A percentile compares a stretch with the other conserved stretches of the same genome.
phyloP scores from a whole-genome alignment of 2,329 filamentous ascomycete genomes.

The Fusarium vanettenii region DNA sequence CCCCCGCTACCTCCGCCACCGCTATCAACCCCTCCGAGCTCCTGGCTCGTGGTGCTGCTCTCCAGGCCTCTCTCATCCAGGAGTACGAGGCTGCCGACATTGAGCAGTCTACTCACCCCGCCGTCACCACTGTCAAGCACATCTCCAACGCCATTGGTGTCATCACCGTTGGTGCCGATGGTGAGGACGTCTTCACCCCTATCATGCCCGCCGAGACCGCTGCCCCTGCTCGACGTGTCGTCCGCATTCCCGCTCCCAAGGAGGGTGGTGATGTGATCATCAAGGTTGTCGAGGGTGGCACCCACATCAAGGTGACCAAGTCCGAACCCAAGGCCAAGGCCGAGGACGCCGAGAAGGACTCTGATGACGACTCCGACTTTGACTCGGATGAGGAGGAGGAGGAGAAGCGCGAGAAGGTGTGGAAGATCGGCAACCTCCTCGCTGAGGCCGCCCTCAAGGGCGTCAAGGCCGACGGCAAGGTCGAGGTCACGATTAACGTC shows the following conservation, averaged over 20 bases:
- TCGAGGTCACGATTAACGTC: constrained; percentile 94
- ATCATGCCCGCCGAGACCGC: constrained; percentile 89
- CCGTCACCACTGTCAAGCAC: constrained; percentile 94
- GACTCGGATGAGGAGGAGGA: constrained; percentile 79
- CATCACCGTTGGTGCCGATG: constrained; percentile 70
- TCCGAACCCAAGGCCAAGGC: constrained; percentile 80
- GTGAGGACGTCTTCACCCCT: constrained; percentile 79
- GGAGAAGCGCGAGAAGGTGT: constrained; percentile 89
- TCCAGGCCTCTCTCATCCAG: constrained; percentile 93
- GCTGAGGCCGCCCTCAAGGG: constrained; percentile 87
- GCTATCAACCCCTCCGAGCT: constrained; percentile 96
- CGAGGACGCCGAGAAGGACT: constrained; percentile 73
- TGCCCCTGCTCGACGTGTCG: constrained; percentile 86
- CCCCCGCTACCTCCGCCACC: constrained; percentile 80
- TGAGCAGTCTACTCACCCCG: constrained; percentile 93
- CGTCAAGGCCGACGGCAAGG: constrained; percentile 88
- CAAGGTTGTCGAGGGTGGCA: constrained; percentile 87
- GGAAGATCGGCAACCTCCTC: constrained; percentile 86
- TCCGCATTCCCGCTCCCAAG: constrained; percentile 80
- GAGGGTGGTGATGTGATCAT: constrained; percentile 89
- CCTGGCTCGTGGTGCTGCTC: constrained; percentile 87
- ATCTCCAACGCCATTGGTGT: constrained; percentile 90
- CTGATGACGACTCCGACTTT: constrained; percentile 71
- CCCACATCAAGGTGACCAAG: constrained; percentile 94
- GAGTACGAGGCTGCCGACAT: constrained; percentile 96